These are phyloP conservation scores for Aspergillus japonicus DNA, from an alignment of 2,329 filamentous ascomycete species.

Conservation along the genomic window DNA sequence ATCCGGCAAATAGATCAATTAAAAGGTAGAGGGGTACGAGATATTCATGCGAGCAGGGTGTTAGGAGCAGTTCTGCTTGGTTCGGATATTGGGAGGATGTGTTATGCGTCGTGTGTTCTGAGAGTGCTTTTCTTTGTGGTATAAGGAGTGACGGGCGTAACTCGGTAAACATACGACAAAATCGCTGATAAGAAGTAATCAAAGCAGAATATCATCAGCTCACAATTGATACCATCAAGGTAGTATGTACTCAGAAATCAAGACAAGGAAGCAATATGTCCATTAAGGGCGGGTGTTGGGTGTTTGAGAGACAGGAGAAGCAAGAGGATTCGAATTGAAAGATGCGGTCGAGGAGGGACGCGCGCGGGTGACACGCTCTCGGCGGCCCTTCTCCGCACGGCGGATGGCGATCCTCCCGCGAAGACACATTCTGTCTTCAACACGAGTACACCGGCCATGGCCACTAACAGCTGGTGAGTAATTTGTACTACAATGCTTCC, in stretches of 20 bases:
- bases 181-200: background rate
- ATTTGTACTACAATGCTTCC: background rate
- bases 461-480: background rate
- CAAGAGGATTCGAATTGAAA: background rate
- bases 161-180: background rate
- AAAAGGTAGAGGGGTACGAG: background rate
- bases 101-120: background rate
- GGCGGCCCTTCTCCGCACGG: constrained; percentile 10
- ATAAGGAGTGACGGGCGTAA: background rate
- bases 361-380: constrained; percentile 25
- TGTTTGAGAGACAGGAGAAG: background rate
- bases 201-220: background rate
- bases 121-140: background rate
- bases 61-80: background rate
- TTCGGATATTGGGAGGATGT: background rate
- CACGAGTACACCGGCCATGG: background rate
- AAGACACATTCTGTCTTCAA: background rate
- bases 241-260: background rate
- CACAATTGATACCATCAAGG: background rate
- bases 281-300: background rate
- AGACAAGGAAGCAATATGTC: background rate
- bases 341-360: constrained; percentile 17
- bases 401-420: background rate
- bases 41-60: background rate
- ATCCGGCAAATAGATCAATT: background rate